These are phyloP conservation scores for Gymnopilus dilepis DNA, from an alignment of 768 basidiomycete genomes.

Conservation along the genomic window DNA sequence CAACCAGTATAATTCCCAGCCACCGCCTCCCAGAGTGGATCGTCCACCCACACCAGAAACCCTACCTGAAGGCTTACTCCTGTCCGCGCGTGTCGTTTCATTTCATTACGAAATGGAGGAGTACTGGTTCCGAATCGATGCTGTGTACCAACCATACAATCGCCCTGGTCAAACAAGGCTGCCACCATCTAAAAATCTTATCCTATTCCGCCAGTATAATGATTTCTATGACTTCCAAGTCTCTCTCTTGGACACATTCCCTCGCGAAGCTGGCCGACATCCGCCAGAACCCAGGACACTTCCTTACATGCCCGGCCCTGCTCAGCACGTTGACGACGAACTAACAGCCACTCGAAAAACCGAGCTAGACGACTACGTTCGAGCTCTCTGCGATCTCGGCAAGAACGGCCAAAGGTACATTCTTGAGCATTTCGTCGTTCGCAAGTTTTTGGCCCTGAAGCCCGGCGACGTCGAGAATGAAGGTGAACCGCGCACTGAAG, in stretches of 20 bases:
- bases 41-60: conserved; percentile 48
- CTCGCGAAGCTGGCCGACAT: conserved; percentile 87
- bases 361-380: conserved; percentile 91
- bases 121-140: conserved; percentile 97
- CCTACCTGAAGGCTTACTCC: conserved; percentile 84
- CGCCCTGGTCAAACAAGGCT: conserved; percentile 57
- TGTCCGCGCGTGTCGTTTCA: conserved; percentile 90
- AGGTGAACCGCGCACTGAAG: conserved; percentile 60
- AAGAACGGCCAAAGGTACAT: conserved; percentile 75
- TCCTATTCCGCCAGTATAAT: conserved; percentile 94
- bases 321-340: conserved; percentile 79
- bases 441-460: conserved; percentile 82
- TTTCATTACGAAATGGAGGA: conserved; percentile 96
- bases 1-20: conserved; percentile 43
- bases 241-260: conserved; percentile 82
- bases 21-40: conserved; percentile 32
- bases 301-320: conserved; percentile 97
- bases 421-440: conserved; percentile 77
- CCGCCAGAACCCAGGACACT: conserved; percentile 73
- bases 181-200: conserved; percentile 76
- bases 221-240: conserved; percentile 99
- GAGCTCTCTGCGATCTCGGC: conserved; percentile 76
- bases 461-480: conserved; percentile 85
- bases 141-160: conserved; percentile 84
- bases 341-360: conserved; percentile 79